A percentile compares a stretch with the other conserved stretches of the same genome.
phyloP scores from a whole-genome alignment of 192 early-diverging fungal genomes.

The Coemansia sp. region DNA sequence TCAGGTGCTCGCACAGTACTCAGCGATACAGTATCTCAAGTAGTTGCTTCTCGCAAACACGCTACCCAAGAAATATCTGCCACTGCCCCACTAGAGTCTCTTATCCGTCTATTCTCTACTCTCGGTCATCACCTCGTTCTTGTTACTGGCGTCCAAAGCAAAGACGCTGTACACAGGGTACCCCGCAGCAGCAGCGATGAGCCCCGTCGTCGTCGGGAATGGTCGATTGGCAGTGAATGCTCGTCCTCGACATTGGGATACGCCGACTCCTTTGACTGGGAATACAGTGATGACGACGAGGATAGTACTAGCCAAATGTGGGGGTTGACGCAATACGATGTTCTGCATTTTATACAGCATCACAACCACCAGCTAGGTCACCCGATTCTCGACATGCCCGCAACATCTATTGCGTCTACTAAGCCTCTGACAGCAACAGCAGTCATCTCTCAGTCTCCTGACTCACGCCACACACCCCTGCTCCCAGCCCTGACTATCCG shows the following conservation, averaged over 20 bases:
- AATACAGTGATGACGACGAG: slow-evolving; percentile 4
- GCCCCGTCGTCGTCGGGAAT: background rate
- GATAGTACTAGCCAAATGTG: slow-evolving; percentile 15
- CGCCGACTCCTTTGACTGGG: background rate
- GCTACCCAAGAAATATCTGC: slow-evolving; percentile 38
- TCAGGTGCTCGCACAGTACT: slow-evolving; percentile 39
- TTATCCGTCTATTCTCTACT: slow-evolving; percentile 38
- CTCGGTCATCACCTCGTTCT: slow-evolving; percentile 43
- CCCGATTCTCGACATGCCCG: slow-evolving; percentile 11
- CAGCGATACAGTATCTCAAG: slow-evolving; percentile 31
- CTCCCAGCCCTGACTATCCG: slow-evolving; percentile 21
- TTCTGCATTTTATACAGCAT: slow-evolving; percentile 52
- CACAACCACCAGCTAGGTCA: slow-evolving; percentile 49
- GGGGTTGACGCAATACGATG: slow-evolving; percentile 52
- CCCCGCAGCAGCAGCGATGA: background rate
- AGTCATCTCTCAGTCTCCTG: background rate
- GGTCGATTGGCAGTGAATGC: slow-evolving; percentile 4
- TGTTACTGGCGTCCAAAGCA: slow-evolving; percentile 11
- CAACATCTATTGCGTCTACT: background rate
- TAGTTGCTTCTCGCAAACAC: slow-evolving; percentile 43
- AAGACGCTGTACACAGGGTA: background rate
- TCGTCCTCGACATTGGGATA: slow-evolving; percentile 1
- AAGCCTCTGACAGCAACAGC: background rate
- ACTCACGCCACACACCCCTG: background rate
- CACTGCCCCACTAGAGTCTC: slow-evolving; percentile 29